phyloP scores from a whole-genome alignment of 129 eudicot species.

The Flaveria sonorensis region DNA sequence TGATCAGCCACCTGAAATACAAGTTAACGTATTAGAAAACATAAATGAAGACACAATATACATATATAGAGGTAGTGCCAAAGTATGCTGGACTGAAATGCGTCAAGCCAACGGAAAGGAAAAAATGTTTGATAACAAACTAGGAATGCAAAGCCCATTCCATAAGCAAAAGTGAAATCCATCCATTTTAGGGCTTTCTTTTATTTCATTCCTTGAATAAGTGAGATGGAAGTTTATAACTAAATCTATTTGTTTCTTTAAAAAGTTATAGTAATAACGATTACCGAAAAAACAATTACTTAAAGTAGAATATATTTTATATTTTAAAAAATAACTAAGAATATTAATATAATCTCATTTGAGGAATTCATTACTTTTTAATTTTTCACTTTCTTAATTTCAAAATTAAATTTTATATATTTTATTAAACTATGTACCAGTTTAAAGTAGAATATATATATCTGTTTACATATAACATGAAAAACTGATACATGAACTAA shows the following conservation, averaged over 20 bases:
- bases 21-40: not conserved
- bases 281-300: not conserved
- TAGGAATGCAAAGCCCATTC: not conserved
- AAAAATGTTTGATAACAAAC: not conserved
- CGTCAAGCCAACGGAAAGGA: not conserved
- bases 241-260: not conserved
- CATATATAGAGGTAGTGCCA: not conserved
- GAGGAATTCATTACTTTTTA: not conserved
- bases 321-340: not conserved
- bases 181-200: not conserved
- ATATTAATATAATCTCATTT: not conserved
- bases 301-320: not conserved
- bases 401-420: not conserved
- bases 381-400: not conserved
- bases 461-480: not conserved
- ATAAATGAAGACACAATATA: not conserved
- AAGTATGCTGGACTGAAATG: not conserved
- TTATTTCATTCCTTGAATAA: not conserved
- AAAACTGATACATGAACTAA: not conserved
- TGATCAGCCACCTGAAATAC: slow-evolving; percentile 90
- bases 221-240: not conserved
- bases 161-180: not conserved
- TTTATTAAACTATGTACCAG: not conserved
- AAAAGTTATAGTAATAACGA: not conserved
- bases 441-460: not conserved